These are phyloP conservation scores for Arbutus unedo DNA, from an alignment of 148 eudicot species.

Conservation along the genomic window DNA sequence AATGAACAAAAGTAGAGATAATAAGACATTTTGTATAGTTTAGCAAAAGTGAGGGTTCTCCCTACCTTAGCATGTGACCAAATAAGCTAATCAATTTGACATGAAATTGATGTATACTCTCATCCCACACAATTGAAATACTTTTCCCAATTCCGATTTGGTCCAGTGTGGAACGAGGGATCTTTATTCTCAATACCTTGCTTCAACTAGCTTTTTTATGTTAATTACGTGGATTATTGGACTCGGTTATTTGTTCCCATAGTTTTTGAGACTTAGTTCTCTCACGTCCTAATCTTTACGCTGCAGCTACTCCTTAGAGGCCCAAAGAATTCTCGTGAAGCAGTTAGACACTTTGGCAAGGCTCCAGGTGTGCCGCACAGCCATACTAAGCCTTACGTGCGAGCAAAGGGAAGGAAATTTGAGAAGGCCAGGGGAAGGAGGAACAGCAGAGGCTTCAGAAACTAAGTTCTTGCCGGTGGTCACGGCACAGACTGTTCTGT, in stretches of 20 bases:
- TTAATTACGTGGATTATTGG: neutral
- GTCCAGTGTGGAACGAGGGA: neutral
- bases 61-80: neutral
- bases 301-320: slow-evolving; percentile 45
- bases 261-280: neutral
- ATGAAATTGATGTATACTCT: neutral
- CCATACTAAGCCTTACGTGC: slow-evolving; percentile 49
- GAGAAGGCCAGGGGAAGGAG: slow-evolving; percentile 50
- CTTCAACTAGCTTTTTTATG: neutral
- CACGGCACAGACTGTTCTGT: neutral
- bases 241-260: neutral
- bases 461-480: slow-evolving; percentile 13
- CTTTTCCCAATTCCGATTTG: neutral
- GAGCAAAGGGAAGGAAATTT: slow-evolving; percentile 50
- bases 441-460: slow-evolving; percentile 40
- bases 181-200: neutral
- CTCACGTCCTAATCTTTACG: neutral
- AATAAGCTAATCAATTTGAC: neutral
- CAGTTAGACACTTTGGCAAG: slow-evolving; percentile 47
- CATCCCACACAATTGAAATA: neutral
- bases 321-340: slow-evolving; percentile 47
- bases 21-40: neutral
- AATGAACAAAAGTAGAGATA: neutral
- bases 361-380: slow-evolving; percentile 55
- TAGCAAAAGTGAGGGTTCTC: neutral